Conservation (phyloP, 495 filamentous ascomycete genomes). For the Penicillium antarcticum region DNA sequence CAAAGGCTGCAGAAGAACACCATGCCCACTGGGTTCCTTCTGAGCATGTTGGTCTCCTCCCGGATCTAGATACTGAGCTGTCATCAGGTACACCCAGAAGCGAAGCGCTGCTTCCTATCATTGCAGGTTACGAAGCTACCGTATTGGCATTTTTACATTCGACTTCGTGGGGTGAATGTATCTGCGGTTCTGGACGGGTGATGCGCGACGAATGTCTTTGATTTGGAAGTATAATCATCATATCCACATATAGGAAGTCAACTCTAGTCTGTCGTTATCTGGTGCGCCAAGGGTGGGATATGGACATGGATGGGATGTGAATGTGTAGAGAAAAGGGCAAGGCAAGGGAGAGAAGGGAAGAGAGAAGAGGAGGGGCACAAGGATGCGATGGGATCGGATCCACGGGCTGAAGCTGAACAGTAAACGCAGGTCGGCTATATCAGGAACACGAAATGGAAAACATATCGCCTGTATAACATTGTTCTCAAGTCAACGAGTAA, state of each 20-base stretch:
- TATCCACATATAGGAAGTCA: constrained; percentile 4
- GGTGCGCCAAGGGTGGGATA: not conserved
- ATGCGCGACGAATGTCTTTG: constrained; percentile 6
- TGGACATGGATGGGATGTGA: not conserved
- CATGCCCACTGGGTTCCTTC: constrained; percentile 6
- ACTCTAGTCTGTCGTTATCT: constrained; percentile 4
- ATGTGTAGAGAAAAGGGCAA: not conserved
- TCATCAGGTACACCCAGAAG: constrained; percentile 3
- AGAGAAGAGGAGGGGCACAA: not conserved
- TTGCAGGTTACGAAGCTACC: constrained; percentile 33
- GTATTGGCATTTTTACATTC: constrained; percentile 33
- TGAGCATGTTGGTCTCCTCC: constrained; percentile 4
- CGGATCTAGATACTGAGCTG: constrained; percentile 7
- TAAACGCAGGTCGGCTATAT: constrained; percentile 16
- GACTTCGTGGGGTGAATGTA: constrained; percentile 28
- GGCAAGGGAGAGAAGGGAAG: not conserved
- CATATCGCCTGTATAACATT: constrained; percentile 10
- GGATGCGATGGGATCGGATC: constrained; percentile 1
- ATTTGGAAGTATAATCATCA: constrained; percentile 9
- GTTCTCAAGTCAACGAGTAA: not conserved
- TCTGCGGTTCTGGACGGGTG: constrained; percentile 21
- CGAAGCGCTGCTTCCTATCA: constrained; percentile 31
- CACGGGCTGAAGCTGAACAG: constrained; percentile 14
- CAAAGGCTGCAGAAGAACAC: constrained; percentile 4
- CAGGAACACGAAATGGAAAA: not conserved